These are phyloP conservation scores for Aureobasidium sp. DNA, from an alignment of 2,329 filamentous ascomycete species.

Conservation along the genomic window DNA sequence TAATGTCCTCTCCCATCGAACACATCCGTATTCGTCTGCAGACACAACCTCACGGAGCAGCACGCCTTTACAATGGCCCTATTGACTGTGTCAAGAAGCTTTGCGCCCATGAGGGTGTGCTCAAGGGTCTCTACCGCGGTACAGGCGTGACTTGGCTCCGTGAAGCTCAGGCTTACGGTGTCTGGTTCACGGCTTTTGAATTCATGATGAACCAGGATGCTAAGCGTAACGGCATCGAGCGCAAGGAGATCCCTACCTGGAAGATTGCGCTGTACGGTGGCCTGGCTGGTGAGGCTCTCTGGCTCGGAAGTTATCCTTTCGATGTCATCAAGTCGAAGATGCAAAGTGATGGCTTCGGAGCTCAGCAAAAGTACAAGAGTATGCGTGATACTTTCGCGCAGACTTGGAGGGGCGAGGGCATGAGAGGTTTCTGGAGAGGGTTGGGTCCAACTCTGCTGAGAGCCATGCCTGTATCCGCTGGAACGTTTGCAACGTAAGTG, in stretches of 20 bases:
- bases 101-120: conserved; percentile 57
- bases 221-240: conserved; percentile 63
- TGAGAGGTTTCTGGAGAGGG: conserved; percentile 88
- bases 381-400: conserved; percentile 89
- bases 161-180: conserved; percentile 89
- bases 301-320: conserved; percentile 89
- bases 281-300: conserved; percentile 85
- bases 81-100: conserved; percentile 88
- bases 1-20: conserved; percentile 87
- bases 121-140: conserved; percentile 76
- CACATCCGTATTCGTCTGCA: conserved; percentile 94
- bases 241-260: conserved; percentile 69
- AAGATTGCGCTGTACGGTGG: conserved; percentile 93
- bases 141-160: conserved; percentile 76
- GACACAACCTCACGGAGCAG: conserved; percentile 84
- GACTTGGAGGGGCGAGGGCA: conserved; percentile 69
- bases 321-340: conserved; percentile 99
- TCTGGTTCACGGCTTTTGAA: conserved; percentile 94
- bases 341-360: conserved; percentile 91
- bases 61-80: conserved; percentile 72
- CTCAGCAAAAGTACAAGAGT: conserved; percentile 60
- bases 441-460: conserved; percentile 83
- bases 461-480: conserved; percentile 94
- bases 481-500: conserved; percentile 78
- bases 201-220: conserved; percentile 92